A percentile compares a stretch with the other conserved stretches of the same genome.
These are phyloP conservation scores for Xerocomellus dryophilus DNA, from an alignment of 768 basidiomycete genomes.

Conservation along the genomic window DNA sequence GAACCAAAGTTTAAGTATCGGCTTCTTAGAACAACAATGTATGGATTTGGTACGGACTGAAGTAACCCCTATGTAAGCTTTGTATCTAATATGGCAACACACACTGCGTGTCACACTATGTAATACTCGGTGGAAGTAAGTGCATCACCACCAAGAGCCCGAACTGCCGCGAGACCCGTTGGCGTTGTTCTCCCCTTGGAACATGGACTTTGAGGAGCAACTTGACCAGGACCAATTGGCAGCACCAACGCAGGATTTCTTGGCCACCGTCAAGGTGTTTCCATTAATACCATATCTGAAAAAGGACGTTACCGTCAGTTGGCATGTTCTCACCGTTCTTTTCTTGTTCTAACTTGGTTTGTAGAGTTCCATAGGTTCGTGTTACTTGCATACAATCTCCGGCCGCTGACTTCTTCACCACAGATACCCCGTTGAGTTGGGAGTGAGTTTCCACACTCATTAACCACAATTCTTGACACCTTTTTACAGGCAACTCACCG, in stretches of 20 bases:
- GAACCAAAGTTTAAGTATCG: conserved; percentile 23
- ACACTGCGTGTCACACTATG: not conserved
- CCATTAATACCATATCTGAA: conserved; percentile 75
- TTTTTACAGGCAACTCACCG: conserved; percentile 65
- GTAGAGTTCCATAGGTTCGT: conserved; percentile 31
- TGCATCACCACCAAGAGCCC: not conserved
- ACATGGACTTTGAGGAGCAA: conserved; percentile 37
- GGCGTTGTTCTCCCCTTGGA: conserved; percentile 3
- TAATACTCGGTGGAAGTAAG: too few species aligned
- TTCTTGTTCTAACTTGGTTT: conserved; percentile 9
- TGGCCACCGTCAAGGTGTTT: conserved; percentile 70
- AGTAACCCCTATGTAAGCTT: conserved; percentile 10
- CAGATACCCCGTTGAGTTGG: conserved; percentile 76
- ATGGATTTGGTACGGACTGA: conserved; percentile 25
- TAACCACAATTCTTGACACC: not conserved
- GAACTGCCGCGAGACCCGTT: not conserved
- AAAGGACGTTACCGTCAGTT: conserved; percentile 63
- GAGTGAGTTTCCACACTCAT: conserved; percentile 50
- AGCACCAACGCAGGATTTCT: conserved; percentile 53
- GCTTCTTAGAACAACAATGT: conserved; percentile 35
- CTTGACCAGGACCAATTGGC: conserved; percentile 33
- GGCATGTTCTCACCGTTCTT: conserved; percentile 9
- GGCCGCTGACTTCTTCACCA: not conserved
- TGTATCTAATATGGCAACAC: conserved; percentile 25
- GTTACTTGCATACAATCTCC: not conserved